Evolutionary conservation across 2,329 filamentous ascomycete species (phyloP), one percentile per base, ranked within the genome.

Genomic region (Trichophyton mentagrophytes): DNA sequence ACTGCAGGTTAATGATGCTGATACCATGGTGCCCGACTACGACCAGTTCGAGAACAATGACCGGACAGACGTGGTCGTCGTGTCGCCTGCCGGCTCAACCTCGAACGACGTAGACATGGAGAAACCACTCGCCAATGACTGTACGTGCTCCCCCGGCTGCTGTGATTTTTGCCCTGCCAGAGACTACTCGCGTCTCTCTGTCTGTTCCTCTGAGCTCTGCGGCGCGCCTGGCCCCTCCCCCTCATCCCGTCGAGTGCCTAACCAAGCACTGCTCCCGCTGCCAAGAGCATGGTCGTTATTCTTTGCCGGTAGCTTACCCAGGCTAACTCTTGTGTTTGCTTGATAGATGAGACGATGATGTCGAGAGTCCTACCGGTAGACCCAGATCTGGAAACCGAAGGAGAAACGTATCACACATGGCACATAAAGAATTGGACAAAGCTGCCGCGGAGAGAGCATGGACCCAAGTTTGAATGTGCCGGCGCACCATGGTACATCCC

Each of bases 401-500:
- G 86, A 60, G 89, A 96, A 71, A 80, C 80, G 46, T 77, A 86
- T 67, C 73, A 88, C 74, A 96, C 90, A 68, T 99, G 93, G 93
- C 84, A 88, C 33, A 89, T 99, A 64, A 81, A 88, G 67, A 82
- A 87, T 64, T 99, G 92, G 91, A 82, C 87, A 65, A 80, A 77
- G 42, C 76, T 95, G 66, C 79, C 81, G 15, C 87, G 89, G 75
- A 90, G 88, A 71, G 87, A 93, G 69, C 90, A 95, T 77, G 90
- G 93, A 1, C 93, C 93, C 2, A 73, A 87, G 61, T 99, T 99
- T 73, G 73, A 93, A 63, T 92, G 89, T 65, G 91, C 86, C 57
- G 91, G 88, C 57, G 86, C 85, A 71, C 93, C 92, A 72, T 99
- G 93, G 88, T 90, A 74, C 70, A 82, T 76, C 15, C 13, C 47